These are phyloP conservation scores for Glycyrrhiza uralensis DNA, from an alignment of 306 rosid genomes.

Conservation along the genomic window DNA sequence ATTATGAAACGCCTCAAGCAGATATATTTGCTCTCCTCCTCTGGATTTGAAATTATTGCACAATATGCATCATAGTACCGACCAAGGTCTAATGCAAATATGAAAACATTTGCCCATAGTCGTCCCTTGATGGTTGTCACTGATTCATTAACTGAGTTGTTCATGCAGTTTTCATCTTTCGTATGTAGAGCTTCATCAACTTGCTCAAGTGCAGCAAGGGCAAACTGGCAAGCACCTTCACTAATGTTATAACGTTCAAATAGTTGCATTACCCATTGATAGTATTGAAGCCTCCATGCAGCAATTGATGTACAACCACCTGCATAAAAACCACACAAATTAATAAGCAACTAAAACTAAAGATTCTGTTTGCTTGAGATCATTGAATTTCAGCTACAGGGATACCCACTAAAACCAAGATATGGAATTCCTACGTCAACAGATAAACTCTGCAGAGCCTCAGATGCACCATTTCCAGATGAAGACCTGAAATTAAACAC, in stretches of 20 bases:
- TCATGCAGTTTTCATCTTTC: slow-evolving; percentile 32
- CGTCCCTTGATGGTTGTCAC: slow-evolving; percentile 70
- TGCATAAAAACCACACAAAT: slow-evolving; percentile 28
- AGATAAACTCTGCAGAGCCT: slow-evolving; percentile 80
- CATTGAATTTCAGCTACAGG: slow-evolving; percentile 4
- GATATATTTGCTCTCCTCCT: slow-evolving; percentile 85
- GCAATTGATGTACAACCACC: slow-evolving; percentile 54
- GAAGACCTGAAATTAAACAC: slow-evolving; percentile 61
- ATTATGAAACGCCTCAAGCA: slow-evolving; percentile 91
- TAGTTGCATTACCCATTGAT: slow-evolving; percentile 91
- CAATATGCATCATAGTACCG: slow-evolving; percentile 81
- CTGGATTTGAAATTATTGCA: slow-evolving; percentile 94
- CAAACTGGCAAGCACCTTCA: slow-evolving; percentile 94
- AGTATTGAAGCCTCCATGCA: slow-evolving; percentile 79
- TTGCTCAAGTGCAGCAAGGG: slow-evolving; percentile 97
- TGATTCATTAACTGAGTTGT: slow-evolving; percentile 54
- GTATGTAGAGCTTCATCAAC: slow-evolving; percentile 67
- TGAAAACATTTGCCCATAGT: slow-evolving; percentile 92
- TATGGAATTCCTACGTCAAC: slow-evolving; percentile 53
- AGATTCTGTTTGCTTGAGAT: slow-evolving; percentile 16
- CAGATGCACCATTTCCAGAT: slow-evolving; percentile 73
- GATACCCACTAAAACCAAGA: slow-evolving; percentile 63
- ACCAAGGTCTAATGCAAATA: slow-evolving; percentile 81
- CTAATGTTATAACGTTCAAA: slow-evolving; percentile 82
- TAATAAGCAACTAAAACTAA: background rate